Percentiles rank a stretch among this genome's conserved stretches.
Evolutionary conservation across 305 asterid genomes (phyloP).

Genomic region (Fraxinus platypoda): DNA sequence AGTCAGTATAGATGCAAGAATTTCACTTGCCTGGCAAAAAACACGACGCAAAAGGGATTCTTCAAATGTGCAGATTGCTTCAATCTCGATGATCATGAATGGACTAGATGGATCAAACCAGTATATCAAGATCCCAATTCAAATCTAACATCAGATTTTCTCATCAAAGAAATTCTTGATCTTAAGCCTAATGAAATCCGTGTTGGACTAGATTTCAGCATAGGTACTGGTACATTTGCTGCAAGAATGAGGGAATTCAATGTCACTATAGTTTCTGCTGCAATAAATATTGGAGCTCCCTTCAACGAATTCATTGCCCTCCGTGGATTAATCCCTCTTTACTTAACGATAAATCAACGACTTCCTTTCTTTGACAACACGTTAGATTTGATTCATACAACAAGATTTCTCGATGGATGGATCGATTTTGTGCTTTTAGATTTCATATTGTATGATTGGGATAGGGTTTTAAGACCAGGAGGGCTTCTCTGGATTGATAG

Average conservation of each 20-base stretch:
- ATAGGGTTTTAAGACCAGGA: slow-evolving; percentile 66
- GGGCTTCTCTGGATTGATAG: slow-evolving; percentile 65
- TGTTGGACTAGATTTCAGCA: slow-evolving; percentile 58
- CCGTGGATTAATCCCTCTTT: slow-evolving; percentile 55
- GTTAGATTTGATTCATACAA: slow-evolving; percentile 58
- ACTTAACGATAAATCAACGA: slow-evolving; percentile 63
- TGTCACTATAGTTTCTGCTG: slow-evolving; percentile 54
- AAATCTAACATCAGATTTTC: slow-evolving; percentile 45
- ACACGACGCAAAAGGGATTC: slow-evolving; percentile 44
- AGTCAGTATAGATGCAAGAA: slow-evolving; percentile 55
- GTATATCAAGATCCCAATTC: slow-evolving; percentile 28
- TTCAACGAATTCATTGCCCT: slow-evolving; percentile 60
- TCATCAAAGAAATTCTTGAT: slow-evolving; percentile 46
- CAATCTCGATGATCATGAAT: slow-evolving; percentile 51
- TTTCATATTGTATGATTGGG: slow-evolving; percentile 64
- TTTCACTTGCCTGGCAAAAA: slow-evolving; percentile 49
- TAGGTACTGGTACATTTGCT: slow-evolving; percentile 65
- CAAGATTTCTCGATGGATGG: slow-evolving; percentile 67
- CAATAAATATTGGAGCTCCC: slow-evolving; percentile 63
- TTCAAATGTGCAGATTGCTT: slow-evolving; percentile 61
- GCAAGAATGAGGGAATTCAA: slow-evolving; percentile 55
- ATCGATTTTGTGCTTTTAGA: slow-evolving; percentile 53
- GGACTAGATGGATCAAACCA: slow-evolving; percentile 50
- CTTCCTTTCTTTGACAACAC: slow-evolving; percentile 68
- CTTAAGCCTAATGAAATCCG: slow-evolving; percentile 52